Evolutionary conservation across 139 green algal genomes (phyloP).

Genomic region (Coccomyxa sp.): DNA sequence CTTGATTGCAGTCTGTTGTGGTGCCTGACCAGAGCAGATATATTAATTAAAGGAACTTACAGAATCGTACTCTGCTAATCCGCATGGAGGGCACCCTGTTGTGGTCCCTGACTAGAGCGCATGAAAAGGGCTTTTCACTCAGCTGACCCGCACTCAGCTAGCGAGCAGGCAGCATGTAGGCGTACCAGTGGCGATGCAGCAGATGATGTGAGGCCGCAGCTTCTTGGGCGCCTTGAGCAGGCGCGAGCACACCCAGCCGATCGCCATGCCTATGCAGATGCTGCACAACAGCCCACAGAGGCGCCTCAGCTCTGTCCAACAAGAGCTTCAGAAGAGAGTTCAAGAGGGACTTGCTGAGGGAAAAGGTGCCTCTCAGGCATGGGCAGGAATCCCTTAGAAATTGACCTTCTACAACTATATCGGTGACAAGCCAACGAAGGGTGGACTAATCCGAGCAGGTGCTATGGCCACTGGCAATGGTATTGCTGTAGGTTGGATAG

Average conservation of each 20-base stretch:
- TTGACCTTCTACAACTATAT: too few relatives aligned
- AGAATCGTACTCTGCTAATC: background rate
- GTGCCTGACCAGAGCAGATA: background rate
- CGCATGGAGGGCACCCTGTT: background rate
- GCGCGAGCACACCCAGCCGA: constrained; percentile 7
- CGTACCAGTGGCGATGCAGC: constrained; percentile 4
- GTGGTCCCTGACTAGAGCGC: background rate
- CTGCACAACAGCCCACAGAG: background rate
- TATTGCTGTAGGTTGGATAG: constrained; percentile 3
- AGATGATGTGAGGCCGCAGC: constrained; percentile 8
- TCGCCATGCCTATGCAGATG: constrained; percentile 5
- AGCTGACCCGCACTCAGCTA: background rate
- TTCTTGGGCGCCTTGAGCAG: constrained; percentile 12
- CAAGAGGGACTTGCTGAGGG: too few relatives aligned
- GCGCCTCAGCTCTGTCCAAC: background rate
- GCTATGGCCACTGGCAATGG: constrained; percentile 5
- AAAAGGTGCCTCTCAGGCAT: background rate
- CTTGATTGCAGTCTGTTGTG: background rate
- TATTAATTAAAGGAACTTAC: background rate
- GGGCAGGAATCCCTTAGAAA: background rate
- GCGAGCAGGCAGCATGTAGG: too few relatives aligned
- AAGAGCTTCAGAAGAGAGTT: background rate
- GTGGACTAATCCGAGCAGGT: constrained; percentile 1
- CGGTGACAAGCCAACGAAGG: too few relatives aligned
- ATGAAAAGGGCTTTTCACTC: background rate